Base-by-base conservation (phyloP, 2,329 filamentous ascomycete species). In the Fusarium pseudograminearum region DNA sequence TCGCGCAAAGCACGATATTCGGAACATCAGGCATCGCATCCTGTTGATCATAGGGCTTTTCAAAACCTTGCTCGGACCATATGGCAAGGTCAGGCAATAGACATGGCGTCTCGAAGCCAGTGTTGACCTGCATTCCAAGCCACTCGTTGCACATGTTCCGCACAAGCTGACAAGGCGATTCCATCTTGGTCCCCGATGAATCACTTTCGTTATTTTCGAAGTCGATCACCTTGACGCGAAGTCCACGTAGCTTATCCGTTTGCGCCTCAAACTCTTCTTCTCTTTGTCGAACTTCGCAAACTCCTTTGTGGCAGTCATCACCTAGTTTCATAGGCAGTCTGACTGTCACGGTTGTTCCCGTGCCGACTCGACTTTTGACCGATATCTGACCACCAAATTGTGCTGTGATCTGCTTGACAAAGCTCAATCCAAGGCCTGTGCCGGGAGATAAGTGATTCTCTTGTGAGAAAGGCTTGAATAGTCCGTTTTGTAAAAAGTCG, bases 391-490 rank as follows among this genome's bases (percentile, higher is more conserved):
- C 90, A 26, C 84, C 83, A 0, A 92, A 79, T 10, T 86, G 83
- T 16, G 83, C 82, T 2, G 89, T 85, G 9, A 92, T 86, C 52
- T 82, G 80, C 22, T 85, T 83, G 4, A 92, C 90, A 11, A 93
- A 86, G 41, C 87, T 89, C 31, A 93, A 77, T 0, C 91, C 90
- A 0, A 93, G 80, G 0, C 90, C 90, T 0, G 87, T 87, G 0
- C 90, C 90, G 0, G 86, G 84, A 0, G 85, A 82, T 2, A 92
- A 76, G 0, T 81, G 78, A 48, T 91, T 84, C 71, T 92, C 90
- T 65, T 93, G 90, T 0, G 83, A 78, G 64, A 92, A 92, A 0
- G 89, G 87, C 0, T 84, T 87, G 73, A 89, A 93, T 0, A 92
- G 77, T 16, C 84, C 83, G 11, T 86, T 84, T 22, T 85, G 82